These are phyloP conservation scores for Elaphomyces granulatus DNA, from an alignment of 495 filamentous ascomycete species.

Conservation along the genomic window DNA sequence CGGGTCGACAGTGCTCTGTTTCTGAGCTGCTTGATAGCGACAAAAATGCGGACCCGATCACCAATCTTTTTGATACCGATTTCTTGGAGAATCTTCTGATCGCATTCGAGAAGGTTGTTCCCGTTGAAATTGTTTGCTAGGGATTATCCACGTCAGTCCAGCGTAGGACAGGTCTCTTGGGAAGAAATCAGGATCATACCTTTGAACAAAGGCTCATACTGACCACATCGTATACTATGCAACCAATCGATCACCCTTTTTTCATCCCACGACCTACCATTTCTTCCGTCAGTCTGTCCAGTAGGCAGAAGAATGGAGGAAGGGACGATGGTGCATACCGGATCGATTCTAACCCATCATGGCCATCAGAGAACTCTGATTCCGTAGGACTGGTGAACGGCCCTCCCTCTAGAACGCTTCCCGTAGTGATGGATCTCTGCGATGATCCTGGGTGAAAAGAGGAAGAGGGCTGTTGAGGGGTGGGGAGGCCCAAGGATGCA, in stretches of 20 bases:
- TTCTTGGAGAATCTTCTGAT: constrained; percentile 90
- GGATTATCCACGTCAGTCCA: no score
- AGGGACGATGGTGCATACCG: constrained; percentile 36
- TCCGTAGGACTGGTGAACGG: constrained; percentile 78
- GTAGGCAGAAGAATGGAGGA: neutral
- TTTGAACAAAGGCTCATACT: constrained; percentile 87
- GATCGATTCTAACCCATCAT: constrained; percentile 43
- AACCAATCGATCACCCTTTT: constrained; percentile 83
- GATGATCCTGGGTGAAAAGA: constrained; percentile 35
- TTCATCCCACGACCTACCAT: constrained; percentile 78
- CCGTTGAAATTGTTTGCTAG: constrained; percentile 87
- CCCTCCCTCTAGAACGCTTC: constrained; percentile 41
- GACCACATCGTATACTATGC: constrained; percentile 71
- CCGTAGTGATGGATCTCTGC: constrained; percentile 38
- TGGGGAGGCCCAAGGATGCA: constrained; percentile 43
- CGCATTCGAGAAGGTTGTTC: constrained; percentile 89
- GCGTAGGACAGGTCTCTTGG: no score
- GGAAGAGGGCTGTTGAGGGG: constrained; percentile 37
- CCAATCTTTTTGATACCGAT: constrained; percentile 95
- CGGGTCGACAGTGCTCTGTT: constrained; percentile 71
- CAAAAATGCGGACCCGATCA: constrained; percentile 87
- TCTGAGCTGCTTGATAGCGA: constrained; percentile 82
- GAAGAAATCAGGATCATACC: no score
- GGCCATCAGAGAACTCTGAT: constrained; percentile 81
- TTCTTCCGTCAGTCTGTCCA: constrained; percentile 17